Evolutionary conservation across 73 alveolate genomes (phyloP), one percentile per base, ranked within the genome.

Genomic region (Paramecium caudatum): DNA sequence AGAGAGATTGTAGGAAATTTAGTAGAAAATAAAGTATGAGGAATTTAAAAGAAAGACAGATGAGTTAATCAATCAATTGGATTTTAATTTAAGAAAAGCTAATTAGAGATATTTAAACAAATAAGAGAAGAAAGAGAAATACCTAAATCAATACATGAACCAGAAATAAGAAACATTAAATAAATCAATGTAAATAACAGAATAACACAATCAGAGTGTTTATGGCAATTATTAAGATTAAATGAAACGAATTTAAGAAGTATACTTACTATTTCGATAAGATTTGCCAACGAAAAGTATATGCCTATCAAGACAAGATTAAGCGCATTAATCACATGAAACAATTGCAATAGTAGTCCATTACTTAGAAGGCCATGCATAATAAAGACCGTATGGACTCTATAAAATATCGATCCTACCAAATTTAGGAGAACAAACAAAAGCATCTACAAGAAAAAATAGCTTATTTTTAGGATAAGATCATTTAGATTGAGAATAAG

Each of bases 171-270:
- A 74, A 17, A 27, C 43, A 9, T 27, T 74, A 2, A 74, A 43
- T 74, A 10, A 45, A 19, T 39, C 88, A 2, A 41, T 39, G 47
- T 15, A 41, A 23, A 41, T 43, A 17, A 74, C 17, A 39, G 88
- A 74, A 41, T 17, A 45, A 3, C 88, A 74, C 43, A 5, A 41
- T 41, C 15, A 36, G 21, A 19, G 43, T 27, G 65, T 74, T 4
- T 74, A 27, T 27, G 7, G 37, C 21, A 74, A 74, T 74, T 74
- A 74, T 23, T 41, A 74, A 41, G 17, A 23, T 21, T 74, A 74
- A 74, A 74, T 74, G 88, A 74, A 74, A 41, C 16, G 65, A 43
- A 74, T 74, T 0, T 74, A 74, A 19, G 88, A 74, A 3, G 88
- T 68, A 68, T 25, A 1, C 23, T 9, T 1, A 7, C 34, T 13